These are phyloP conservation scores for Phytopythium aichiense DNA, from an alignment of 352 stramenopile genomes.

Conservation along the genomic window DNA sequence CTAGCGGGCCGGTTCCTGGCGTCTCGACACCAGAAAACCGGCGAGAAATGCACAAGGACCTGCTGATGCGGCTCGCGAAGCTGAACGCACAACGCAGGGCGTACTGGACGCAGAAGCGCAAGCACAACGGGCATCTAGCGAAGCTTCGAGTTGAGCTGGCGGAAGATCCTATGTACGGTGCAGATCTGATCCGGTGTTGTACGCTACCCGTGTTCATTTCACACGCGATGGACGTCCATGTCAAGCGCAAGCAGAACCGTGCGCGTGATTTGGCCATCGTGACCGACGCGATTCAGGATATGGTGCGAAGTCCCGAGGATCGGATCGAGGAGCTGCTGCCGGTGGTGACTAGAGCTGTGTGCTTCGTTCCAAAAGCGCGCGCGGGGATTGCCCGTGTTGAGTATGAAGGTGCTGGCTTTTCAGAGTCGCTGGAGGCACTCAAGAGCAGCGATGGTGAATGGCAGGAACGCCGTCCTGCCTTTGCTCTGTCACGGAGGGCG, in stretches of 20 bases:
- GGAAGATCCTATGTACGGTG: slow-evolving; percentile 48
- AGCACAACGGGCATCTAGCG: slow-evolving; percentile 19
- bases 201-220: slow-evolving; percentile 72
- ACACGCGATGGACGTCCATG: slow-evolving; percentile 65
- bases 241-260: slow-evolving; percentile 13
- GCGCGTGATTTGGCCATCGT: slow-evolving; percentile 13
- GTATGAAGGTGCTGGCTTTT: slow-evolving; percentile 40
- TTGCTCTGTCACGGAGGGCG: slow-evolving; percentile 37
- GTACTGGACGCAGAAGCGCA: slow-evolving; percentile 44
- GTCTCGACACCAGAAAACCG: slow-evolving; percentile 9
- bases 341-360: slow-evolving; percentile 63
- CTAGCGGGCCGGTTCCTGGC: slow-evolving; percentile 22
- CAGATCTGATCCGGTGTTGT: slow-evolving; percentile 34
- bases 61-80: slow-evolving; percentile 26
- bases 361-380: slow-evolving; percentile 68
- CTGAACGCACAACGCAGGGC: slow-evolving; percentile 20
- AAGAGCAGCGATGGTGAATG: neutral
- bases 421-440: slow-evolving; percentile 1
- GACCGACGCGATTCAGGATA: slow-evolving; percentile 36
- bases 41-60: slow-evolving; percentile 33
- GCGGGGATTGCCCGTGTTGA: slow-evolving; percentile 30
- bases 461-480: slow-evolving; percentile 8
- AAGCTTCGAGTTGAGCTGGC: slow-evolving; percentile 23
- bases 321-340: slow-evolving; percentile 37
- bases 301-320: slow-evolving; percentile 43